phyloP scores from a whole-genome alignment of 768 basidiomycete genomes.

The Rickenella mellea region DNA sequence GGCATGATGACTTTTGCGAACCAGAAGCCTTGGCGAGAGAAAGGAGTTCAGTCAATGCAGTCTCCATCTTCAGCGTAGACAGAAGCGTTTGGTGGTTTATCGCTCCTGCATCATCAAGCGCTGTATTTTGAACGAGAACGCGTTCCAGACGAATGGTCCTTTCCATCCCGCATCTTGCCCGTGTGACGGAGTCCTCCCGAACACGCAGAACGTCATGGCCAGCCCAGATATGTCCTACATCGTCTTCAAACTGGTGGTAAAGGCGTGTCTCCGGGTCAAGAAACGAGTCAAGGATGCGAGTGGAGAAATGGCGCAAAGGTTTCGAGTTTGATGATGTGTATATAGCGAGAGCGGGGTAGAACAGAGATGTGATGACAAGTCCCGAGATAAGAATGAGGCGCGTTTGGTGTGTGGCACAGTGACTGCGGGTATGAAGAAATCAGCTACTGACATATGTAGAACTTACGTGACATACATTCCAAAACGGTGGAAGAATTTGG shows the following conservation, averaged over 20 bases:
- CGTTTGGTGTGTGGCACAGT: slow-evolving; percentile 86
- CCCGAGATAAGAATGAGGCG: slow-evolving; percentile 81
- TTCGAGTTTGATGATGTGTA: slow-evolving; percentile 68
- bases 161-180: slow-evolving; percentile 61
- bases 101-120: slow-evolving; percentile 37
- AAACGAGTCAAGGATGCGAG: slow-evolving; percentile 55
- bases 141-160: slow-evolving; percentile 71
- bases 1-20: slow-evolving; percentile 39
- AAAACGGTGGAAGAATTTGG: slow-evolving; percentile 58
- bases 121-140: slow-evolving; percentile 55
- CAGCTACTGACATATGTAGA: neutral
- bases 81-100: slow-evolving; percentile 54
- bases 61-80: slow-evolving; percentile 58
- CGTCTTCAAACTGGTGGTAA: slow-evolving; percentile 44
- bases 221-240: slow-evolving; percentile 67
- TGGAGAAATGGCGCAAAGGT: slow-evolving; percentile 41
- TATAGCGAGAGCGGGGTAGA: slow-evolving; percentile 83
- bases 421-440: slow-evolving; percentile 31
- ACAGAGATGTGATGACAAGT: slow-evolving; percentile 80
- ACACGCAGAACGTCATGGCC: slow-evolving; percentile 52
- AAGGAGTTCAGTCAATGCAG: neutral
- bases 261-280: slow-evolving; percentile 43
- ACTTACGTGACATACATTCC: slow-evolving; percentile 53
- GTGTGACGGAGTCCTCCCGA: slow-evolving; percentile 60
- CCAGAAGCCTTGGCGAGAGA: slow-evolving; percentile 1